Evolutionary conservation across 331 rosid species (phyloP).

Genomic region (Stylosanthes scabra): DNA sequence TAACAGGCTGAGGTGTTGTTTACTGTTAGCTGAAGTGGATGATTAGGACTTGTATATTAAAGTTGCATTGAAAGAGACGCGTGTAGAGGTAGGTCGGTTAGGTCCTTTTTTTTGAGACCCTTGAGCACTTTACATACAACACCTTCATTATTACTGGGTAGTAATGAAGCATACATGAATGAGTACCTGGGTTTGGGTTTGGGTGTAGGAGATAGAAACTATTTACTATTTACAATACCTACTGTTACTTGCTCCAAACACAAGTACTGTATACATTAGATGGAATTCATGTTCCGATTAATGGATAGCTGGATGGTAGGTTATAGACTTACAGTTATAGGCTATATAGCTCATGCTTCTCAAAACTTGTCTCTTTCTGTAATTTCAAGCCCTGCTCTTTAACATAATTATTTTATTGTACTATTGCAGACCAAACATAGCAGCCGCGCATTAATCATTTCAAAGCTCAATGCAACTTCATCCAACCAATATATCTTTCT

Average conservation of each 20-base stretch:
- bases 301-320: constrained; percentile 31
- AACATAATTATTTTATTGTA: background rate
- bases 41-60: background rate
- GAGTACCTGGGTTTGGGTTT: too few relatives aligned
- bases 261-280: too few relatives aligned
- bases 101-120: too few relatives aligned
- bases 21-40: background rate
- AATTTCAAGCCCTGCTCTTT: background rate
- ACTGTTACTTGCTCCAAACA: background rate
- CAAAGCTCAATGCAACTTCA: background rate
- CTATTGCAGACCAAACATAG: background rate
- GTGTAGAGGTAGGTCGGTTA: too few relatives aligned
- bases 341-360: background rate
- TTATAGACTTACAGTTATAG: background rate
- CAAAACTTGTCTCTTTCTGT: constrained; percentile 22
- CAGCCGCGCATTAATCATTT: background rate
- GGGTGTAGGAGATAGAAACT: too few relatives aligned
- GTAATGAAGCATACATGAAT: too few relatives aligned
- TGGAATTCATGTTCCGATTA: constrained; percentile 35
- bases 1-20: background rate
- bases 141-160: too few relatives aligned
- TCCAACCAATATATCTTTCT: background rate
- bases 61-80: constrained; percentile 29
- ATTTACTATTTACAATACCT: background rate
- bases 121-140: too few relatives aligned